phyloP scores from a whole-genome alignment of 2,329 filamentous ascomycete species.

The Albophoma yamanashiensis region DNA sequence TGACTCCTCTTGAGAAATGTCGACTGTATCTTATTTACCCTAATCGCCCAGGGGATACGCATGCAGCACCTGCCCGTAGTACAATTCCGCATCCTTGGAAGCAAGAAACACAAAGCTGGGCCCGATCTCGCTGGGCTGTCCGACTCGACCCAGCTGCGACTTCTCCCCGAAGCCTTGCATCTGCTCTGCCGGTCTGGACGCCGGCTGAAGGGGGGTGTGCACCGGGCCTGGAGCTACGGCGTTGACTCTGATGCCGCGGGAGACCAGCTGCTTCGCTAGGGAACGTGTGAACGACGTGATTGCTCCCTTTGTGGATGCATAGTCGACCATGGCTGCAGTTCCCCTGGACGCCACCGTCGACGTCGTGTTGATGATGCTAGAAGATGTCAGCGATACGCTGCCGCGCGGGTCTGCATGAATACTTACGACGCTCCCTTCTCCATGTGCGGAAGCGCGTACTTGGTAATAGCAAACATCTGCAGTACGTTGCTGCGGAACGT shows the following conservation, averaged over 20 bases:
- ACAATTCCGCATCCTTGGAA: conserved; percentile 26
- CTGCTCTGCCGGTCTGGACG: conserved; percentile 29
- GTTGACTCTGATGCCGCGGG: conserved; percentile 47
- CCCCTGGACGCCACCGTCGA: conserved; percentile 45
- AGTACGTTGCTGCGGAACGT: conserved; percentile 47
- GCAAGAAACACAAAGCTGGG: conserved; percentile 20
- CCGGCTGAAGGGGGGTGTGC: conserved; percentile 32
- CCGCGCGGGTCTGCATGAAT: not conserved
- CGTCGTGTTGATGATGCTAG: conserved; percentile 44
- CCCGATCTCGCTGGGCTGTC: conserved; percentile 25
- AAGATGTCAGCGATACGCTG: not conserved
- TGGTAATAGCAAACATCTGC: conserved; percentile 47
- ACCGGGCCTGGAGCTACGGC: conserved; percentile 31
- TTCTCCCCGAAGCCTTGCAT: conserved; percentile 32
- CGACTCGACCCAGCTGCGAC: conserved; percentile 24
- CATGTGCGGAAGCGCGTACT: conserved; percentile 46
- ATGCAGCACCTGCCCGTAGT: conserved; percentile 27
- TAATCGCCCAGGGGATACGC: conserved; percentile 28
- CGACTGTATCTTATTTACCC: not conserved
- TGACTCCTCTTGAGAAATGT: too few relatives aligned
- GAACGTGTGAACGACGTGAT: conserved; percentile 45
- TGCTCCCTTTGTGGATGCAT: conserved; percentile 46
- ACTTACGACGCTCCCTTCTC: conserved; percentile 32
- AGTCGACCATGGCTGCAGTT: conserved; percentile 39
- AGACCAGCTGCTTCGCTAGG: conserved; percentile 39